Evolutionary conservation across 371 early-diverging fungal genomes (phyloP).

Genomic region (Mortierella sp.): DNA sequence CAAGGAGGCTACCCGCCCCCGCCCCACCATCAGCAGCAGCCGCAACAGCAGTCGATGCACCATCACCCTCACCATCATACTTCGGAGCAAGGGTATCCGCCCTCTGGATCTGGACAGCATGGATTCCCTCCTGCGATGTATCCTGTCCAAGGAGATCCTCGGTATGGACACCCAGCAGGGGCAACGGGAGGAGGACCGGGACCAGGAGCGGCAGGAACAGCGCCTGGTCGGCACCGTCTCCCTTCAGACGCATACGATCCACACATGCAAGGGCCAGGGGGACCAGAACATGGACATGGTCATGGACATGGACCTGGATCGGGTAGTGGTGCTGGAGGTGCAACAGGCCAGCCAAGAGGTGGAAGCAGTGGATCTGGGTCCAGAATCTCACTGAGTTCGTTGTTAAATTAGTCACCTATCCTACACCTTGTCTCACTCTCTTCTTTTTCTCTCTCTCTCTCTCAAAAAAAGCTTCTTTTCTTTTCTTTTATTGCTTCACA

Average conservation of each 20-base stretch:
- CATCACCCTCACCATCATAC: slow-evolving; percentile 13
- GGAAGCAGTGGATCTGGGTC: slow-evolving; percentile 15
- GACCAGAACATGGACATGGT: slow-evolving; percentile 11
- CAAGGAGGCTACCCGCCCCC: slow-evolving; percentile 12
- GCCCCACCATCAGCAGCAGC: slow-evolving; percentile 14
- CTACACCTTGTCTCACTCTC: too few relatives aligned
- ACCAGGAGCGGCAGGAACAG: slow-evolving; percentile 1
- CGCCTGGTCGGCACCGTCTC: slow-evolving; percentile 4
- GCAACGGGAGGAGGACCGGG: too few relatives aligned
- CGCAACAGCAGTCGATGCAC: slow-evolving; percentile 9
- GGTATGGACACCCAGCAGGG: slow-evolving; percentile 15
- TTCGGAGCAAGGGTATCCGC: background rate
- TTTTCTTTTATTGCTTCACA: background rate
- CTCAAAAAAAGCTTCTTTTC: background rate
- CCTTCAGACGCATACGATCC: slow-evolving; percentile 6
- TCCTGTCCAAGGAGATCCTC: slow-evolving; percentile 4
- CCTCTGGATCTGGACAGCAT: background rate
- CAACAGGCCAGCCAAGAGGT: background rate
- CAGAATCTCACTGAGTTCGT: slow-evolving; percentile 42
- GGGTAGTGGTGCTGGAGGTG: slow-evolving; percentile 13
- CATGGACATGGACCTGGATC: slow-evolving; percentile 5
- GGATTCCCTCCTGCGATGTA: too few relatives aligned
- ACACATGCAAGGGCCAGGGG: slow-evolving; percentile 9
- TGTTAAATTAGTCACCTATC: slow-evolving; percentile 21
- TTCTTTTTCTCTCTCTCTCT: background rate